Percentiles rank a stretch among this genome's conserved stretches.
These are phyloP conservation scores for Favolaschia claudopus DNA, from an alignment of 768 basidiomycete genomes.

Conservation along the genomic window DNA sequence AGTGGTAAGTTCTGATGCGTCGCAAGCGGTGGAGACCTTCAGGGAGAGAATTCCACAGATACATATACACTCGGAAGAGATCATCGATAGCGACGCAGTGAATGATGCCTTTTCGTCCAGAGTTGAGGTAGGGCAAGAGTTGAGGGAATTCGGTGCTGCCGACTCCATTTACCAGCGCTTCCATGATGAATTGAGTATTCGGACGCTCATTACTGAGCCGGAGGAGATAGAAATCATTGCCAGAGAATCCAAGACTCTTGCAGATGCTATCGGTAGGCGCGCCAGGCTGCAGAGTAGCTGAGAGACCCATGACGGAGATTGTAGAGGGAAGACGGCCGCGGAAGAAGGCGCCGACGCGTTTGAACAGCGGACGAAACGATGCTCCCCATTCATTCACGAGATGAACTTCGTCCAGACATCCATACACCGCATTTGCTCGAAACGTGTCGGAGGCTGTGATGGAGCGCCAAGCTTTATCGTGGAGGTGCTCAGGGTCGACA, in stretches of 20 bases:
- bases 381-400: constrained; percentile 27
- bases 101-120: constrained; percentile 4
- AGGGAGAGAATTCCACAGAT: background rate
- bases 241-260: background rate
- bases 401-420: constrained; percentile 20
- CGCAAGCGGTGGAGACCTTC: background rate
- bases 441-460: constrained; percentile 9
- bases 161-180: background rate
- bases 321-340: constrained; percentile 16
- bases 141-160: constrained; percentile 5
- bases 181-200: constrained; percentile 3
- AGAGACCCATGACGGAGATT: constrained; percentile 23
- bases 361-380: constrained; percentile 19
- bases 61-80: background rate
- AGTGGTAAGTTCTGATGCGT: constrained; percentile 4
- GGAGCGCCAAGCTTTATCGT: constrained; percentile 23
- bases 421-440: constrained; percentile 25
- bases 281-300: constrained; percentile 1
- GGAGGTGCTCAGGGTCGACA: constrained; percentile 31
- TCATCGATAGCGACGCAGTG: background rate
- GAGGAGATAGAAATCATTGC: background rate
- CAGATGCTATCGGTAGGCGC: background rate
- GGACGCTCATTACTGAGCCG: constrained; percentile 1
- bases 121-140: constrained; percentile 9
- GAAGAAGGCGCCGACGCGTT: constrained; percentile 10